phyloP scores from a whole-genome alignment of 2,329 filamentous ascomycete genomes.

The Hypoxylon sp. region DNA sequence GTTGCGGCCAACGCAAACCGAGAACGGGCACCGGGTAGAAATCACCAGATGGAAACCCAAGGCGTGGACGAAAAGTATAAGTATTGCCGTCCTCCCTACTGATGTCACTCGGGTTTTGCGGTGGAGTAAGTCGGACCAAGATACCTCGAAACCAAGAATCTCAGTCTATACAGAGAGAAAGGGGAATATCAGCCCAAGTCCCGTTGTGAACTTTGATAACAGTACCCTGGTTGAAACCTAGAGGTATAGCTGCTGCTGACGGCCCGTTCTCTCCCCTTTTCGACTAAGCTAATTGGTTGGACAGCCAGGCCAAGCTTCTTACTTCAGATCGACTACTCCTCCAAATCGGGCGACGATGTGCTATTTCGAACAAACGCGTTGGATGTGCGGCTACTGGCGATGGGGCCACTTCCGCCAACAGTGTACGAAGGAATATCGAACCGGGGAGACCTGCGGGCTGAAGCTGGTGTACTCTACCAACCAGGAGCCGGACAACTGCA shows the following conservation, averaged over 20 bases:
- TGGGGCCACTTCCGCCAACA: conserved; percentile 95
- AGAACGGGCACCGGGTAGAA: conserved; percentile 39
- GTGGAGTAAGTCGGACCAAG: conserved; percentile 33
- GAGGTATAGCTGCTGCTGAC: conserved; percentile 31
- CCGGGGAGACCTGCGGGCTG: conserved; percentile 95
- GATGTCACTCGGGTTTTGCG: conserved; percentile 32
- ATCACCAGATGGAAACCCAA: conserved; percentile 33
- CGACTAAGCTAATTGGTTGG: conserved; percentile 38
- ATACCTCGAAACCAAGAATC: conserved; percentile 25
- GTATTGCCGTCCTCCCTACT: conserved; percentile 43
- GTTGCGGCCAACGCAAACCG: conserved; percentile 45
- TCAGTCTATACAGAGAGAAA: conserved; percentile 18
- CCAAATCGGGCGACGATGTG: conserved; percentile 69
- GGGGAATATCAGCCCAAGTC: conserved; percentile 5
- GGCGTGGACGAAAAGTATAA: conserved; percentile 48
- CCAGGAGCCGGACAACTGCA: conserved; percentile 75
- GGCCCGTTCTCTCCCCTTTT: conserved; percentile 23
- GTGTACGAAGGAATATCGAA: conserved; percentile 94
- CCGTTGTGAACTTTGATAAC: conserved; percentile 19
- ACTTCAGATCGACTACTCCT: conserved; percentile 13
- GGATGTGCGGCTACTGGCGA: conserved; percentile 89
- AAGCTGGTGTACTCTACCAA: conserved; percentile 86
- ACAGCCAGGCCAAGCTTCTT: conserved; percentile 21
- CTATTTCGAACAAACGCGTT: conserved; percentile 93
- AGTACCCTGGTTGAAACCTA: conserved; percentile 20